A percentile compares a stretch with the other conserved stretches of the same genome.
Evolutionary conservation across 345 rosid genomes (phyloP).

Genomic region (Bruguiera parviflora): DNA sequence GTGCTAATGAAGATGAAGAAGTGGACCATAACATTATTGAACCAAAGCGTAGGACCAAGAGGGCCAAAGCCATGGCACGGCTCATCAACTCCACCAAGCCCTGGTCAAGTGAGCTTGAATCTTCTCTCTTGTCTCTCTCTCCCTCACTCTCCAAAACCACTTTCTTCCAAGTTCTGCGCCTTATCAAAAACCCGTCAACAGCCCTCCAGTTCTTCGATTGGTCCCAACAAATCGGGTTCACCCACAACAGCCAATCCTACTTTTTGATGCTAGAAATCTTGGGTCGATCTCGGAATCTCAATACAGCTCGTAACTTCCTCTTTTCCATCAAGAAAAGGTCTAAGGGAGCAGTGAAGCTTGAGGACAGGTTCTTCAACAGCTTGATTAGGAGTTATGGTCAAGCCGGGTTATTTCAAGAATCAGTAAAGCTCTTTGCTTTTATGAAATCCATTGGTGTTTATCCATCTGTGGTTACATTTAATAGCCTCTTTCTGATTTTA

Average conservation of each 20-base stretch:
- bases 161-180: conserved; percentile 54
- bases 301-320: conserved; percentile 66
- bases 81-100: conserved; percentile 39
- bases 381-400: conserved; percentile 3
- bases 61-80: conserved; percentile 48
- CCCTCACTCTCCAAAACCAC: conserved; percentile 51
- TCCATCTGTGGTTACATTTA: conserved; percentile 68
- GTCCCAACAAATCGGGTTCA: conserved; percentile 42
- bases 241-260: conserved; percentile 49
- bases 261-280: conserved; percentile 65
- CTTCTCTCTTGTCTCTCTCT: conserved; percentile 48
- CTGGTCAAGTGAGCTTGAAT: conserved; percentile 62
- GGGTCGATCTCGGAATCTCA: conserved; percentile 58
- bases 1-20: conserved; percentile 5
- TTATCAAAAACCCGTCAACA: conserved; percentile 44
- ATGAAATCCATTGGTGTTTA: conserved; percentile 67
- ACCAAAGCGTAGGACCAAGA: conserved; percentile 38
- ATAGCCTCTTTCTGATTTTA: conserved; percentile 53
- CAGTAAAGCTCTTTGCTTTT: conserved; percentile 49
- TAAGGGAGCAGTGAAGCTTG: conserved; percentile 47
- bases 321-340: conserved; percentile 63
- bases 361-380: conserved; percentile 41
- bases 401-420: conserved; percentile 45
- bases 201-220: conserved; percentile 69
- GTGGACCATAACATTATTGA: too few relatives aligned